phyloP scores from a whole-genome alignment of 805 yeast species.

The Saturnispora quitensis region DNA sequence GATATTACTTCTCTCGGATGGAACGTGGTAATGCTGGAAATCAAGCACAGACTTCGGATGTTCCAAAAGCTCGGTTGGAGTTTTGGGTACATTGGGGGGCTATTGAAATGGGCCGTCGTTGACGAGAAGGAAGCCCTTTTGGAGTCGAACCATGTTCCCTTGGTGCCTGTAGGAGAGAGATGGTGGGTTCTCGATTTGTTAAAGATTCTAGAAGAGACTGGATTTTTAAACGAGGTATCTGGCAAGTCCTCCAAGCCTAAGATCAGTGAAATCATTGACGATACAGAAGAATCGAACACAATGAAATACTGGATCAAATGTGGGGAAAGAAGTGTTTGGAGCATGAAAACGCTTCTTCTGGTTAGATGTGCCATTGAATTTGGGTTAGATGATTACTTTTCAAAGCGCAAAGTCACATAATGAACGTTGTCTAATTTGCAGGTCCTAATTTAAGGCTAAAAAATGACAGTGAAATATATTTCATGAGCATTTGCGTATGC shows the following conservation, averaged over 20 bases:
- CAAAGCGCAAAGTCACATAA: neutral
- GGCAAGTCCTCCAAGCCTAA: neutral
- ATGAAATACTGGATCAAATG: slow-evolving; percentile 83
- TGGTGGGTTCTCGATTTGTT: slow-evolving; percentile 57
- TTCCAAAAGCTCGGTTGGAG: slow-evolving; percentile 65
- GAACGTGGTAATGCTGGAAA: slow-evolving; percentile 60
- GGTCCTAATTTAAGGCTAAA: neutral
- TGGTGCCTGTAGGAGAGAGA: slow-evolving; percentile 78
- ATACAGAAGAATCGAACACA: slow-evolving; percentile 35
- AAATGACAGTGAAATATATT: too few relatives aligned
- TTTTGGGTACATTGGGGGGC: slow-evolving; percentile 38
- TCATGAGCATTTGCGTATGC: neutral
- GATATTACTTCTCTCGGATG: slow-evolving; percentile 29
- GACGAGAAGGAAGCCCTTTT: slow-evolving; percentile 82
- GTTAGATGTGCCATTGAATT: slow-evolving; percentile 87
- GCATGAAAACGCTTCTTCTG: slow-evolving; percentile 72
- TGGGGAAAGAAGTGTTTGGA: slow-evolving; percentile 94
- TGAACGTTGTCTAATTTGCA: neutral
- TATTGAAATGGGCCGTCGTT: slow-evolving; percentile 65
- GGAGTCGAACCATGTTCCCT: slow-evolving; percentile 70
- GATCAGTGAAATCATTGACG: neutral
- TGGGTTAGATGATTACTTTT: slow-evolving; percentile 66
- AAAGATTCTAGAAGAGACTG: slow-evolving; percentile 67
- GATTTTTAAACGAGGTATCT: slow-evolving; percentile 28
- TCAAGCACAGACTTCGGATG: slow-evolving; percentile 76